phyloP scores from a whole-genome alignment of 768 basidiomycete species.

The Leucocoprinus sp. region DNA sequence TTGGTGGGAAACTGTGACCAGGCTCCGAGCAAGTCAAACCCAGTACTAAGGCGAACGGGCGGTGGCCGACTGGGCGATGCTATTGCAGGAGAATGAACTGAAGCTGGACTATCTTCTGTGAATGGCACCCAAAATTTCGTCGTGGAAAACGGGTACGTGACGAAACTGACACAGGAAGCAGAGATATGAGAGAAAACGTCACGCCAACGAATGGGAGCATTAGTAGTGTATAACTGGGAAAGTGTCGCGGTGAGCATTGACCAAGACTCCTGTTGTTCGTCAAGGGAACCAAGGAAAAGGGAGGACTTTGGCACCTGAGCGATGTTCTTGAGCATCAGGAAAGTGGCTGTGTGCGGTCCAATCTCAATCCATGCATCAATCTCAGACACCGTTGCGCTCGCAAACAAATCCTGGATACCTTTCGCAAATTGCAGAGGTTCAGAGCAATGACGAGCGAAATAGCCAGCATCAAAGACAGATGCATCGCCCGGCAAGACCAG shows the following conservation, averaged over 20 bases:
- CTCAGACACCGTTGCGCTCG: slow-evolving; percentile 19
- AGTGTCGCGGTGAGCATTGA: slow-evolving; percentile 36
- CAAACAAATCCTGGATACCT: slow-evolving; percentile 34
- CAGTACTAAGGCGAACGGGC: neutral
- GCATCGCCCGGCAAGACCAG: slow-evolving; percentile 45
- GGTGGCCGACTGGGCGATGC: slow-evolving; percentile 3
- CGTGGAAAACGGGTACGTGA: slow-evolving; percentile 47
- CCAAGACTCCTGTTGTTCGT: slow-evolving; percentile 28
- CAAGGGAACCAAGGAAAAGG: slow-evolving; percentile 45
- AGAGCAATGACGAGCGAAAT: slow-evolving; percentile 34
- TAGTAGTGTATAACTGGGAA: slow-evolving; percentile 39
- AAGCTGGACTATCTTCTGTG: slow-evolving; percentile 19
- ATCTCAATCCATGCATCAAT: slow-evolving; percentile 53
- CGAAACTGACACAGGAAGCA: slow-evolving; percentile 18
- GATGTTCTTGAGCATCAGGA: slow-evolving; percentile 48
- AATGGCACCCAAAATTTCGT: slow-evolving; percentile 53
- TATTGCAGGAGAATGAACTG: neutral
- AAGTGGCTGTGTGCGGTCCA: slow-evolving; percentile 50
- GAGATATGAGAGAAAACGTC: slow-evolving; percentile 40
- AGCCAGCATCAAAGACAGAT: slow-evolving; percentile 42
- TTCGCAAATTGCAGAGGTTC: slow-evolving; percentile 48
- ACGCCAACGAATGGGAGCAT: slow-evolving; percentile 43
- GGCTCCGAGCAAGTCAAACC: neutral
- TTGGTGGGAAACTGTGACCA: slow-evolving; percentile 28
- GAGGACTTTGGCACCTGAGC: slow-evolving; percentile 21